These are phyloP conservation scores for Garcia nutans DNA, from an alignment of 345 rosid species.

Conservation along the genomic window DNA sequence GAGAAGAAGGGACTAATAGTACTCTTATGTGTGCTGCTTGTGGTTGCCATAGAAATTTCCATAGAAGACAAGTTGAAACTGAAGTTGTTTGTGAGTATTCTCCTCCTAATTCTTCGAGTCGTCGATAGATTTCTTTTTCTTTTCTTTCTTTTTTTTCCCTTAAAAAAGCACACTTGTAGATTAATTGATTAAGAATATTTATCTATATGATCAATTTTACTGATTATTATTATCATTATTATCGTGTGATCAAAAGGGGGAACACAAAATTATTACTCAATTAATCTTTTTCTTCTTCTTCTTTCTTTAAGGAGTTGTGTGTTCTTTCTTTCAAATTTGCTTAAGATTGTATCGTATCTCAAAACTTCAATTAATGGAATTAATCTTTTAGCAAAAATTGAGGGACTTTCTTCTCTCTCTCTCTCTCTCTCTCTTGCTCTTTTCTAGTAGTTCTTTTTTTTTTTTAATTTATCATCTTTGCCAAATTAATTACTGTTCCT, in stretches of 20 bases:
- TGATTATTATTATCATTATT: neutral
- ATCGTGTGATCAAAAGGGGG: neutral
- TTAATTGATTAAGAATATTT: neutral
- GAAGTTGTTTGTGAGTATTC: slow-evolving; percentile 47
- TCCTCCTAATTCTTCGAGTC: slow-evolving; percentile 44
- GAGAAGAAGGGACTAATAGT: slow-evolving; percentile 42
- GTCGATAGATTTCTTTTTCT: neutral
- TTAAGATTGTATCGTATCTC: slow-evolving; percentile 7
- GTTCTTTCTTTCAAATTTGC: slow-evolving; percentile 1
- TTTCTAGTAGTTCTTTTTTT: neutral
- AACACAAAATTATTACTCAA: neutral
- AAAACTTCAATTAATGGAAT: slow-evolving; percentile 9
- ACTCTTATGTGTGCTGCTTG: slow-evolving; percentile 72
- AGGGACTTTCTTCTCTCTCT: neutral
- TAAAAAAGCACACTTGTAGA: neutral
- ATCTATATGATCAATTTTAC: slow-evolving; percentile 7
- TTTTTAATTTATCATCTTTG: neutral
- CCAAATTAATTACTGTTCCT: neutral
- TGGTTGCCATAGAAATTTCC: slow-evolving; percentile 76
- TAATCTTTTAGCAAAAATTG: slow-evolving; percentile 3
- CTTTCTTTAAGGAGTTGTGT: neutral
- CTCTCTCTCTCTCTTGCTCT: too few relatives aligned
- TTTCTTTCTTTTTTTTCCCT: too few relatives aligned
- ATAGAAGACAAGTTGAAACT: slow-evolving; percentile 48
- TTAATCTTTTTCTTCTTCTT: too few relatives aligned